Conservation (phyloP, 139 green algal genomes). For the Tetradesmus lagerheimii region DNA sequence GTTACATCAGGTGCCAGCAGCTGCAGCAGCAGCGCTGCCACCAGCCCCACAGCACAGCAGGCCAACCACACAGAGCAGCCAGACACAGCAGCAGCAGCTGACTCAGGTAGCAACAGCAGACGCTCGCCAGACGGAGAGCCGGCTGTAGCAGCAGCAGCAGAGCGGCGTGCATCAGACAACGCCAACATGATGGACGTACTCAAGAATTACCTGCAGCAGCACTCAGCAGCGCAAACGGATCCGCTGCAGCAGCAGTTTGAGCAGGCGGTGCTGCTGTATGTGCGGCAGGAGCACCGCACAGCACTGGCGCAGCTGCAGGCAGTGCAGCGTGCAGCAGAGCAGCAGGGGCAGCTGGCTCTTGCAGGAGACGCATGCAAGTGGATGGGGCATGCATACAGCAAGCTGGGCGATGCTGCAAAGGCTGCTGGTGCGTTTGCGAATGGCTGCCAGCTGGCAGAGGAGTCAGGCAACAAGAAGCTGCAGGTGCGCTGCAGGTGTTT, state of each 20-base stretch:
- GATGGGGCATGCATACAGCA: conserved; percentile 56
- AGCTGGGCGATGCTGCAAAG: conserved; percentile 32
- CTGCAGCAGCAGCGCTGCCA: conserved; percentile 19
- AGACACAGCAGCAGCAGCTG: conserved; percentile 2
- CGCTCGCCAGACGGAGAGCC: not conserved
- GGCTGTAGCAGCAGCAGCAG: conserved; percentile 4
- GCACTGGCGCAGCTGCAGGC: conserved; percentile 47
- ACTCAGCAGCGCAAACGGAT: conserved; percentile 29
- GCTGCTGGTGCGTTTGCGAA: conserved; percentile 52
- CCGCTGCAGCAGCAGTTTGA: conserved; percentile 54
- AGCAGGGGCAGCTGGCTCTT: conserved; percentile 30
- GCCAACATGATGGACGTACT: conserved; percentile 47
- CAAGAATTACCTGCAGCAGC: conserved; percentile 43
- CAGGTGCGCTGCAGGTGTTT: conserved; percentile 17
- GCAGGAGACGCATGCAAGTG: conserved; percentile 57
- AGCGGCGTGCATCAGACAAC: conserved; percentile 24
- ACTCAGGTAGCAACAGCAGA: not conserved
- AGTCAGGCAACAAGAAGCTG: conserved; percentile 33
- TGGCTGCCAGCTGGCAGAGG: conserved; percentile 46
- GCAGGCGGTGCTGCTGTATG: conserved; percentile 56
- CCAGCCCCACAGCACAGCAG: conserved; percentile 25
- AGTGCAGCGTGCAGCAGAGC: conserved; percentile 45
- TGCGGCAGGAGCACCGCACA: conserved; percentile 50
- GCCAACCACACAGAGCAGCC: conserved; percentile 3
- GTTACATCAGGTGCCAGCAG: not conserved